A percentile compares a stretch with the other conserved stretches of the same genome.
These are phyloP conservation scores for Leptographium flavum DNA, from an alignment of 2,329 filamentous ascomycete genomes.

Conservation along the genomic window DNA sequence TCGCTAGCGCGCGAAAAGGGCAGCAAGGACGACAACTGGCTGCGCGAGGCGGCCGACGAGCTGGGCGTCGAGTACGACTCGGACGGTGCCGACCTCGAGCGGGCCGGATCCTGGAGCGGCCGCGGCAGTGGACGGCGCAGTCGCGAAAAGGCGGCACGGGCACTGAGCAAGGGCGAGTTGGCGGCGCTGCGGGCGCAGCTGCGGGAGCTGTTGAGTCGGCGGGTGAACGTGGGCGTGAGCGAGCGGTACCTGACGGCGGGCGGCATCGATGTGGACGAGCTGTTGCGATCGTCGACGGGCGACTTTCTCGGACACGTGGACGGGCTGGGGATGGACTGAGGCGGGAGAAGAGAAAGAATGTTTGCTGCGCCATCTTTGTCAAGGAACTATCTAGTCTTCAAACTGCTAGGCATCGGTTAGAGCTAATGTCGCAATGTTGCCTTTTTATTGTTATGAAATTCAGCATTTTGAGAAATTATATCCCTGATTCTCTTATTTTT, in stretches of 20 bases:
- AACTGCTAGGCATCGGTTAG: too few relatives aligned
- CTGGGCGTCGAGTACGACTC: constrained; percentile 88
- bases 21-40: constrained; percentile 69
- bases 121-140: constrained; percentile 59
- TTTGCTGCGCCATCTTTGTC: too few relatives aligned
- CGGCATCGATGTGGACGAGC: constrained; percentile 63
- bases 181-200: constrained; percentile 57
- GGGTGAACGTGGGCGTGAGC: constrained; percentile 78
- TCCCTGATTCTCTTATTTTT: too few relatives aligned
- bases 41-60: constrained; percentile 75
- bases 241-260: constrained; percentile 76
- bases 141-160: constrained; percentile 57
- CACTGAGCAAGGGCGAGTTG: constrained; percentile 60
- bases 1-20: constrained; percentile 77
- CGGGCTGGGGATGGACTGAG: constrained; percentile 25
- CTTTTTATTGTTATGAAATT: too few relatives aligned
- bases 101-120: constrained; percentile 51
- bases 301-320: constrained; percentile 47
- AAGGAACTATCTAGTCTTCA: too few relatives aligned
- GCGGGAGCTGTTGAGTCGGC: constrained; percentile 51
- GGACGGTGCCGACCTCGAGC: constrained; percentile 78
- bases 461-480: too few relatives aligned
- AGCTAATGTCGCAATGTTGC: too few relatives aligned
- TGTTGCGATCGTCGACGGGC: constrained; percentile 50
- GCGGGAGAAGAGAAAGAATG: constrained; percentile 4